Evolutionary conservation across 1,284 basidiomycete genomes (phyloP).

Genomic region (Puccinia hordei): DNA sequence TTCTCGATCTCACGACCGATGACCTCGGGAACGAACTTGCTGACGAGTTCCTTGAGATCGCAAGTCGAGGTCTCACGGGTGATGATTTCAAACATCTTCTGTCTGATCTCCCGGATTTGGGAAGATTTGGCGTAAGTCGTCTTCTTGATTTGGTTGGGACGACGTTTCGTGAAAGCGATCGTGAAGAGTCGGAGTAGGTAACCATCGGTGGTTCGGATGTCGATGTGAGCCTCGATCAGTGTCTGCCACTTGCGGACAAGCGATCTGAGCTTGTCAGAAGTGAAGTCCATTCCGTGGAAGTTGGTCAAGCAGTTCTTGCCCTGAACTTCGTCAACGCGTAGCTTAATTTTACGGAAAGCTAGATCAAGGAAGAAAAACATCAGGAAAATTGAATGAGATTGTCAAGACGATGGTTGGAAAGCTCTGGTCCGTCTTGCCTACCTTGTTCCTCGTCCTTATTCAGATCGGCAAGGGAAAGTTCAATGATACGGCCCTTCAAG

Average conservation of each 20-base stretch:
- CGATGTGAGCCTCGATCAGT: conserved; percentile 96
- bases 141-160: conserved; percentile 95
- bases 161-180: conserved; percentile 98
- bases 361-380: neutral
- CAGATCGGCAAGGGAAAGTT: conserved; percentile 94
- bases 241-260: conserved; percentile 99
- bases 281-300: conserved; percentile 99
- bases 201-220: conserved; percentile 98
- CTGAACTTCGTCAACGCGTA: conserved; percentile 95
- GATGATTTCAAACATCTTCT: conserved; percentile 99
- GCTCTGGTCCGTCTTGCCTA: neutral
- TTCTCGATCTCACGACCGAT: conserved; percentile 99
- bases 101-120: conserved; percentile 95
- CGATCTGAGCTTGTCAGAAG: conserved; percentile 98
- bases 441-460: conserved; percentile 98
- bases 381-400: neutral
- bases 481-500: conserved; percentile 93
- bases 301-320: conserved; percentile 99
- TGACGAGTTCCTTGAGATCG: conserved; percentile 95
- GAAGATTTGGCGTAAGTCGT: conserved; percentile 96
- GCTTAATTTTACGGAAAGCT: conserved; percentile 98
- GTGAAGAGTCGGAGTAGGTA: conserved; percentile 99
- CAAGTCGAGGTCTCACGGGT: conserved; percentile 90
- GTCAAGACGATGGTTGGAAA: neutral
- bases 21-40: conserved; percentile 98